phyloP scores from a whole-genome alignment of 352 stramenopile species.

The Globisporangium abappressorium region DNA sequence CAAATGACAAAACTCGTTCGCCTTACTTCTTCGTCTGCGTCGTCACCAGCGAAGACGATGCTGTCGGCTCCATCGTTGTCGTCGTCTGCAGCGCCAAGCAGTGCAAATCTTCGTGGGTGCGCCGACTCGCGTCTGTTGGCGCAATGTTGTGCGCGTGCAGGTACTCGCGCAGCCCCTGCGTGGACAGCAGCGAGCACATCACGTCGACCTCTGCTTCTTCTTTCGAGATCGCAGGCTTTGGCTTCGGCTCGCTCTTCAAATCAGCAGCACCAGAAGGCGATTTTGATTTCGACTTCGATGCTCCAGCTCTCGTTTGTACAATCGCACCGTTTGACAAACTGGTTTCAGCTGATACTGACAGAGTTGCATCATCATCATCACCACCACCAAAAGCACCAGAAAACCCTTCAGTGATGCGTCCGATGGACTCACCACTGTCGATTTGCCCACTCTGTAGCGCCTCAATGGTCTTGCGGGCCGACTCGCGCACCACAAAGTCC shows the following conservation, averaged over 20 bases:
- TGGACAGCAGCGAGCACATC: constrained; percentile 81
- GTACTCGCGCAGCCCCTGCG: constrained; percentile 59
- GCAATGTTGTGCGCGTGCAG: constrained; percentile 63
- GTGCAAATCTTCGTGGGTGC: constrained; percentile 65
- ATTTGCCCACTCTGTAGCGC: constrained; percentile 56
- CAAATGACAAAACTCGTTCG: too few relatives aligned
- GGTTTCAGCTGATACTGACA: background rate
- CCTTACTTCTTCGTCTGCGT: too few relatives aligned
- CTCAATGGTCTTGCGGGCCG: constrained; percentile 57
- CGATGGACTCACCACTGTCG: constrained; percentile 26
- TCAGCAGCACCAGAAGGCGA: constrained; percentile 13
- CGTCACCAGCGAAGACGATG: too few relatives aligned
- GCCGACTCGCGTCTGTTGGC: constrained; percentile 18
- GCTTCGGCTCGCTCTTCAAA: background rate
- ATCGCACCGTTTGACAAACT: background rate
- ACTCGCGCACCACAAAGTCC: constrained; percentile 39
- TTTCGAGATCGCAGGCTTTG: constrained; percentile 18
- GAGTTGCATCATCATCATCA: background rate
- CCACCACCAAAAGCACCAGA: constrained; percentile 1
- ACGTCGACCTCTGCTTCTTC: constrained; percentile 62
- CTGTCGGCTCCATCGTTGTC: background rate
- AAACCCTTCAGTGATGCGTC: constrained; percentile 37
- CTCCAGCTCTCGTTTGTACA: constrained; percentile 15
- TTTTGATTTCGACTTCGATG: constrained; percentile 21
- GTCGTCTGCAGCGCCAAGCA: constrained; percentile 64